Percentiles rank a stretch among this genome's conserved stretches.
Evolutionary conservation across 768 basidiomycete species (phyloP).

Genomic region (Boletus reticuloceps): DNA sequence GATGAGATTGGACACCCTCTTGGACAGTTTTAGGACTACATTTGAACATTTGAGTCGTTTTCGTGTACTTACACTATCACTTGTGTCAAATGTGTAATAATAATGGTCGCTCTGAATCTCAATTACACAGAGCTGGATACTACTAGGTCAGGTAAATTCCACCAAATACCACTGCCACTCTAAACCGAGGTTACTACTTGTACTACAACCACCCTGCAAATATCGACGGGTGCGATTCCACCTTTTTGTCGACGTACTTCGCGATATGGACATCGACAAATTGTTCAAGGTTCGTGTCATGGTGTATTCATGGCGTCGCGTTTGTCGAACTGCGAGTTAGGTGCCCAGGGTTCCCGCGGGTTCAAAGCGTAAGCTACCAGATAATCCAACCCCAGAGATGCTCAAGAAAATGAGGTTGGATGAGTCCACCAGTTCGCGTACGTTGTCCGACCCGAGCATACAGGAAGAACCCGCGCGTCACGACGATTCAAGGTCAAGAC

Average conservation of each 20-base stretch:
- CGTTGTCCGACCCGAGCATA: constrained; percentile 3
- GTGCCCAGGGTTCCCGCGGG: constrained; percentile 64
- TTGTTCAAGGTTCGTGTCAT: constrained; percentile 41
- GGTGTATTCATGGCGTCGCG: background rate
- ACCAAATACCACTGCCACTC: too few species aligned
- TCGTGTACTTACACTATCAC: constrained; percentile 1
- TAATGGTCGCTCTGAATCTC: background rate
- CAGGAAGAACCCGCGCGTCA: constrained; percentile 9
- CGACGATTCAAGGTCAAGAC: constrained; percentile 33
- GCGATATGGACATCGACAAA: constrained; percentile 48
- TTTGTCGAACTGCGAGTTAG: constrained; percentile 32
- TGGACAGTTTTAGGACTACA: background rate
- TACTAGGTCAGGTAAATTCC: too few species aligned
- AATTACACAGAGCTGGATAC: too few species aligned
- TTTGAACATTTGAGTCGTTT: background rate
- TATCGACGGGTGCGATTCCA: background rate
- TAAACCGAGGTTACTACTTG: background rate
- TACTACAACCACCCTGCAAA: background rate
- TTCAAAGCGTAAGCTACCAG: constrained; percentile 72
- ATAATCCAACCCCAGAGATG: constrained; percentile 77
- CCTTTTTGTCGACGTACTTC: background rate
- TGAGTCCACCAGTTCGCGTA: constrained; percentile 9
- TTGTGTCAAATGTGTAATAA: constrained; percentile 5
- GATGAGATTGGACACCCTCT: constrained; percentile 4
- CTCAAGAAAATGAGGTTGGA: constrained; percentile 77